Evolutionary conservation across 140 eudicot genomes (phyloP).

Genomic region (Stevia rebaudiana): DNA sequence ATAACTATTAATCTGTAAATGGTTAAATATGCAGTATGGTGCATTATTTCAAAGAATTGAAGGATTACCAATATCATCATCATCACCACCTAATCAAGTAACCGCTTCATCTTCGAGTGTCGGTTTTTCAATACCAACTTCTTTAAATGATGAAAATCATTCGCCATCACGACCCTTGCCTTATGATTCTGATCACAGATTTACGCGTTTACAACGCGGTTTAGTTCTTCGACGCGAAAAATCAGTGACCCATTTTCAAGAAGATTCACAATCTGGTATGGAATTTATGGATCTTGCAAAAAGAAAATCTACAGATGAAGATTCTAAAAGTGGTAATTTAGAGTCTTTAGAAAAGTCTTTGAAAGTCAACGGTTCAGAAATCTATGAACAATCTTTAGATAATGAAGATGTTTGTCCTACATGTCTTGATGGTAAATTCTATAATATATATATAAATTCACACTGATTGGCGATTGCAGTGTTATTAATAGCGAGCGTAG

Average conservation of each 20-base stretch:
- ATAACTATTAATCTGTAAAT: not conserved
- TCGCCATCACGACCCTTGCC: constrained; percentile 28
- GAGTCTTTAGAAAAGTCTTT: constrained; percentile 30
- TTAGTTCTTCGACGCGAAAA: constrained; percentile 44
- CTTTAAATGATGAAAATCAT: constrained; percentile 23
- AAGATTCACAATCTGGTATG: constrained; percentile 37
- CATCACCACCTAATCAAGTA: constrained; percentile 6
- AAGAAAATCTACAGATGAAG: constrained; percentile 26
- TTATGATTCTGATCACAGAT: constrained; percentile 40
- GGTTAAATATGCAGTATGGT: constrained; percentile 33
- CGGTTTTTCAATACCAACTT: constrained; percentile 20
- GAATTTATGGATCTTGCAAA: constrained; percentile 33
- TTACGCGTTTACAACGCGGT: constrained; percentile 40
- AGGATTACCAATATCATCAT: constrained; percentile 33
- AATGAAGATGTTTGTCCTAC: constrained; percentile 41
- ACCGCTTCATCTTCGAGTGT: constrained; percentile 24
- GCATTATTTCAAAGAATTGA: constrained; percentile 41
- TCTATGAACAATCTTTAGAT: constrained; percentile 32
- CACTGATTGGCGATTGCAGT: not conserved
- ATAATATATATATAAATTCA: not conserved
- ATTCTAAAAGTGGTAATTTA: constrained; percentile 22
- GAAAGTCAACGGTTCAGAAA: constrained; percentile 24
- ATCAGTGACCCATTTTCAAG: constrained; percentile 36
- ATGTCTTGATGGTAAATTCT: constrained; percentile 35
- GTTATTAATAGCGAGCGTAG: too few species aligned